phyloP scores from a whole-genome alignment of 164 flowering plant genomes.

The Macadamia tetraphylla region DNA sequence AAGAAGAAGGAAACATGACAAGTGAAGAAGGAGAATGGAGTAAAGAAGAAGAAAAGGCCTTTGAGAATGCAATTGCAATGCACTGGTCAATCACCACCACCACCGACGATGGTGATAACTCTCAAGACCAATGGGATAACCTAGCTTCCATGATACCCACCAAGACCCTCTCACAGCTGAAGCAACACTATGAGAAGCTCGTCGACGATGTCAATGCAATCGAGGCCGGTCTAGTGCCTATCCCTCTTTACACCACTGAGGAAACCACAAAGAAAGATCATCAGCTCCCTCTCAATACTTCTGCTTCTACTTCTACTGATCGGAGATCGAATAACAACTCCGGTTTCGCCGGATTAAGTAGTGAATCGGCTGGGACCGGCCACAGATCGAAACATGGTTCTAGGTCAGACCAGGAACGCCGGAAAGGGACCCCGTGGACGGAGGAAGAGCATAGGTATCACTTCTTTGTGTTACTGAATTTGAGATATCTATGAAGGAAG shows the following conservation, averaged over 20 bases:
- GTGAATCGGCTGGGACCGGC: constrained; percentile 16
- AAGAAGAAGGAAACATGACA: neutral
- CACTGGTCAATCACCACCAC: no score
- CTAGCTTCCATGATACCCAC: constrained; percentile 51
- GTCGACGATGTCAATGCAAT: constrained; percentile 65
- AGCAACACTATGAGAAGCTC: constrained; percentile 47
- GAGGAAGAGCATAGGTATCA: constrained; percentile 94
- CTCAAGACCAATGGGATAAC: constrained; percentile 46
- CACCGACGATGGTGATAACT: constrained; percentile 23
- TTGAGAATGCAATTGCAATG: constrained; percentile 67
- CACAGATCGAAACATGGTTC: constrained; percentile 39
- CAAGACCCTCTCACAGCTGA: constrained; percentile 49
- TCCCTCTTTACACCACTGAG: constrained; percentile 54
- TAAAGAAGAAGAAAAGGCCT: constrained; percentile 72
- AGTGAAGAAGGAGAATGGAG: constrained; percentile 41
- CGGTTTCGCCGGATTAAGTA: constrained; percentile 27
- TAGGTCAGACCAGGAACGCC: constrained; percentile 66
- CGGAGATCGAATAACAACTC: constrained; percentile 22
- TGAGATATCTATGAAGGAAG: no score
- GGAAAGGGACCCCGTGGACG: constrained; percentile 92
- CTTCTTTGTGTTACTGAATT: no score
- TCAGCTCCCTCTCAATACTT: constrained; percentile 11
- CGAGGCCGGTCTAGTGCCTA: constrained; percentile 58
- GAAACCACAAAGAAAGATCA: constrained; percentile 22
- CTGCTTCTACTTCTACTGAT: constrained; percentile 8